phyloP scores from a whole-genome alignment of 2,329 filamentous ascomycete species.

The Beauveria caledonica region DNA sequence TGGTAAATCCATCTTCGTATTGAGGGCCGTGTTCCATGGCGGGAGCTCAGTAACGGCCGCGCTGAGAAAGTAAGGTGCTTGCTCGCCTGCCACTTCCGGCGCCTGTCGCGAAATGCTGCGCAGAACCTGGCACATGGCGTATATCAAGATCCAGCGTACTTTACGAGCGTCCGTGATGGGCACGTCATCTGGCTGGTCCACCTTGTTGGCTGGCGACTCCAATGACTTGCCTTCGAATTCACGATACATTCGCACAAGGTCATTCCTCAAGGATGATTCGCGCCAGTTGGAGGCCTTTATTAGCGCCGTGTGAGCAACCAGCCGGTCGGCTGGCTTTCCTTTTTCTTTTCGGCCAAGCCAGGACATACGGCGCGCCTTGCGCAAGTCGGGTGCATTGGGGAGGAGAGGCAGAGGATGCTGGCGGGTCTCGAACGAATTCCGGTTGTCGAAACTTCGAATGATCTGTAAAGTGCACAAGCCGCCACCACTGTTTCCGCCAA shows the following conservation, averaged over 20 bases:
- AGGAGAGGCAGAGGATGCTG: constrained; percentile 59
- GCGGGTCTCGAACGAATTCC: constrained; percentile 52
- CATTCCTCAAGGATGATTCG: constrained; percentile 34
- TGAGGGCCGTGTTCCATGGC: constrained; percentile 34
- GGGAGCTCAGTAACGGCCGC: constrained; percentile 35
- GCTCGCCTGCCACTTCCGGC: constrained; percentile 49
- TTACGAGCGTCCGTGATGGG: constrained; percentile 60
- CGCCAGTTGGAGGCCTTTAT: constrained; percentile 41
- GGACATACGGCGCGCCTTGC: constrained; percentile 24
- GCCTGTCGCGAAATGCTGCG: constrained; percentile 54
- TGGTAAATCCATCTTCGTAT: constrained; percentile 11
- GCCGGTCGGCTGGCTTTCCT: constrained; percentile 37
- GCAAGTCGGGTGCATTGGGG: constrained; percentile 29
- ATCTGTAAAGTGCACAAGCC: constrained; percentile 65
- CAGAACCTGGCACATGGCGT: constrained; percentile 65
- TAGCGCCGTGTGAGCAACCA: constrained; percentile 45
- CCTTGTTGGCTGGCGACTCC: constrained; percentile 36
- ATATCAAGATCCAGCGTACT: constrained; percentile 70
- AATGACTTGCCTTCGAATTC: constrained; percentile 58
- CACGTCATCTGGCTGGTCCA: constrained; percentile 46
- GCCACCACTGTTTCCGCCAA: constrained; percentile 48
- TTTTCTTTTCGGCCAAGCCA: constrained; percentile 36
- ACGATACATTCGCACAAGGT: constrained; percentile 59
- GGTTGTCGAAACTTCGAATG: constrained; percentile 56
- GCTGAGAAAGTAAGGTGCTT: constrained; percentile 48